Evolutionary conservation across 176 grass and related monocot genomes (phyloP), one percentile per base, ranked within the genome.

Genomic region (Oryza coarctata): DNA sequence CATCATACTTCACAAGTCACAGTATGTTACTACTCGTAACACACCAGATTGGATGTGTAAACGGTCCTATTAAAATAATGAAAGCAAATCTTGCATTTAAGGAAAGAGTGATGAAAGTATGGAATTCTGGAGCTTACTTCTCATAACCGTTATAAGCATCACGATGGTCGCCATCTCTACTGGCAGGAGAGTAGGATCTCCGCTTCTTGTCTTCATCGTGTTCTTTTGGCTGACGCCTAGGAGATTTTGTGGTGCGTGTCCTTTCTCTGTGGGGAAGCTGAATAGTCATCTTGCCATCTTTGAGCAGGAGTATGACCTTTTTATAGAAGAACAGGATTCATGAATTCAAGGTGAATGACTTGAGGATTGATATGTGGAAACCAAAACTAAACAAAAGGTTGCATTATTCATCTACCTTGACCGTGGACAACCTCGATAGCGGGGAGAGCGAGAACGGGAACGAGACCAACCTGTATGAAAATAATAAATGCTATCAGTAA

Each of bases 221-320:
- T 17, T 87, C 87, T 81, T 85, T 89, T 77, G 89, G 70, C 22
- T 55, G 82, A 50, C 73, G 70, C 66, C 71, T 74, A 3, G 89
- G 87, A 61, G 92, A 91, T 74, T 79, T 89, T 38, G 60, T 12
- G 6, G 14, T 77, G 87, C 3, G 82, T 40, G 8, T 89, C 81
- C 75, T 81, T 92, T 80, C 81, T 85, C 23, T 40, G 70, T 45
- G 96, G 96, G 12, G 96, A 98, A 60, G 78, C 68, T 60, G 87
- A 92, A 52, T 93, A 79, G 36, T 93, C 86, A 75, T 84, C 85
- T 35, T 82, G 87, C 29, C 83, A 84, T 76, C 85, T 95, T 49
- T 85, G 87, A 58, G 74, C 89, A 82, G 96, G 93, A 99, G 76
- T 88, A 88, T 34, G 96, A 99, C 60, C 92, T 94, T 47, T 82